phyloP scores from a whole-genome alignment of 441 rosid genomes.

The Syzygium malaccense region DNA sequence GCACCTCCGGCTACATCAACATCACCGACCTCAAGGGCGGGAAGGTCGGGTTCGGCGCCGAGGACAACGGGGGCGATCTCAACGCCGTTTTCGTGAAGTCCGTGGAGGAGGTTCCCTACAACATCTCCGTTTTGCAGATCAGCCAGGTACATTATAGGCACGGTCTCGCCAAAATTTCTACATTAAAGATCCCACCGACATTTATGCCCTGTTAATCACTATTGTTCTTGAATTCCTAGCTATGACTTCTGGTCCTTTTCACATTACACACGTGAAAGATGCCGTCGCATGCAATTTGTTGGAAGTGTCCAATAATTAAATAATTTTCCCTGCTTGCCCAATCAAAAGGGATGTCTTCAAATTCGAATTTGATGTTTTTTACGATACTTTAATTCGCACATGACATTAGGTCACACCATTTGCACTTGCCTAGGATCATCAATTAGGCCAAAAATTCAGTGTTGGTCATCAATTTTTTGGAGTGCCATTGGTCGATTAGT shows the following conservation, averaged over 20 bases:
- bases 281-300: not conserved
- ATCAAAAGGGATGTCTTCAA: not conserved
- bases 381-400: not conserved
- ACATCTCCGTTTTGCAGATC: slow-evolving; percentile 79
- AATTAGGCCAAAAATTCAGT: not conserved
- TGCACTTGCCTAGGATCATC: not conserved
- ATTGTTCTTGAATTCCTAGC: not conserved
- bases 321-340: not conserved
- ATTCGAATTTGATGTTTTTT: not conserved
- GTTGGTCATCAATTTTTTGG: not conserved
- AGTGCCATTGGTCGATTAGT: not conserved
- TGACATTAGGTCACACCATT: not conserved
- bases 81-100: slow-evolving; percentile 66
- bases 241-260: not conserved
- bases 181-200: not conserved
- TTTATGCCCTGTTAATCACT: not conserved
- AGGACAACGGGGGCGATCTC: slow-evolving; percentile 45
- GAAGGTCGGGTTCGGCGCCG: slow-evolving; percentile 75
- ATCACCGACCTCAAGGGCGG: slow-evolving; percentile 82
- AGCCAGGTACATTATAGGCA: slow-evolving; percentile 26
- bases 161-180: not conserved
- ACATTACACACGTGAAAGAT: not conserved
- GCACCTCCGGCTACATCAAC: slow-evolving; percentile 78
- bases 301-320: not conserved
- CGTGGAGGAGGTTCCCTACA: slow-evolving; percentile 67